A percentile compares a stretch with the other conserved stretches of the same genome.
phyloP scores from a whole-genome alignment of 2,329 filamentous ascomycete species.

The Cladophialophora carrionii region DNA sequence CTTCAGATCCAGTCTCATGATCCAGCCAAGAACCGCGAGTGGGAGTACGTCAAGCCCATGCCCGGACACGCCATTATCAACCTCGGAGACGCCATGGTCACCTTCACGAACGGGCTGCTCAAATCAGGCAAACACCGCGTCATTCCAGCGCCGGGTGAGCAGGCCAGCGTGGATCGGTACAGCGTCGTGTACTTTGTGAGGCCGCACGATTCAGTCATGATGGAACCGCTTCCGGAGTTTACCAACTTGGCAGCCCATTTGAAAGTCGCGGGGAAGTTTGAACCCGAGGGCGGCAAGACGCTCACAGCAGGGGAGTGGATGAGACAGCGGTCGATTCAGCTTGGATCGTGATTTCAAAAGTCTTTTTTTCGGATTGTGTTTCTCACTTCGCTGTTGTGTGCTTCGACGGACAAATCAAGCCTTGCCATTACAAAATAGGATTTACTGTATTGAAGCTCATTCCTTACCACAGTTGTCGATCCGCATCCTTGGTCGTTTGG shows the following conservation, averaged over 20 bases:
- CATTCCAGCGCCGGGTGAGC: slow-evolving; percentile 54
- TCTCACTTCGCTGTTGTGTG: neutral
- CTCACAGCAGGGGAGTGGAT: slow-evolving; percentile 48
- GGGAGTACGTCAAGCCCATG: slow-evolving; percentile 52
- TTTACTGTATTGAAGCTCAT: neutral
- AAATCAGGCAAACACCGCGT: slow-evolving; percentile 55
- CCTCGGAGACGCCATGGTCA: slow-evolving; percentile 47
- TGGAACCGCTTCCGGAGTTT: slow-evolving; percentile 38
- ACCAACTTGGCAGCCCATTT: slow-evolving; percentile 44
- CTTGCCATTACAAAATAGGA: neutral
- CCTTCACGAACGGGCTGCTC: slow-evolving; percentile 49
- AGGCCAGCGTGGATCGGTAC: slow-evolving; percentile 51
- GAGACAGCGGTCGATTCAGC: slow-evolving; percentile 41
- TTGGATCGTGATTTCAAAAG: slow-evolving; percentile 8
- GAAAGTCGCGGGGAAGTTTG: slow-evolving; percentile 40
- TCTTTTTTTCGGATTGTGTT: neutral
- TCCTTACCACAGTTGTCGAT: neutral
- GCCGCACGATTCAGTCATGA: slow-evolving; percentile 52
- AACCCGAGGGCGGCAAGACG: slow-evolving; percentile 39
- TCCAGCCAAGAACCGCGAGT: slow-evolving; percentile 47
- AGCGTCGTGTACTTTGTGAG: slow-evolving; percentile 61
- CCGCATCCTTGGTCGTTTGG: neutral
- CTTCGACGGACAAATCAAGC: neutral
- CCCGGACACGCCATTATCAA: slow-evolving; percentile 42
- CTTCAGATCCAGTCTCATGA: slow-evolving; percentile 41